A percentile compares a stretch with the other conserved stretches of the same genome.
Conservation (phyloP, 148 eudicot species). For the Cornus controversa region DNA sequence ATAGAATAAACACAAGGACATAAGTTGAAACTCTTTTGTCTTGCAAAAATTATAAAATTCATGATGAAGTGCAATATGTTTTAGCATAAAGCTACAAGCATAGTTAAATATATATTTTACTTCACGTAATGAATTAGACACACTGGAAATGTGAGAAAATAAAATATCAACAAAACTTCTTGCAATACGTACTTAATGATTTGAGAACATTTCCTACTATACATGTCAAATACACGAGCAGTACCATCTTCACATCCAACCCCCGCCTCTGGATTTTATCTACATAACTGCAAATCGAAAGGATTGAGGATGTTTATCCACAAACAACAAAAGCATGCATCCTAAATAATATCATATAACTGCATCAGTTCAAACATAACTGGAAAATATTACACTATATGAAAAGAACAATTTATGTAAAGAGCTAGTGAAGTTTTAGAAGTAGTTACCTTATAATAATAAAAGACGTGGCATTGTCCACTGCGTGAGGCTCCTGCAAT, state of each 20-base stretch:
- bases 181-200: conserved; percentile 56
- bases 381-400: not conserved
- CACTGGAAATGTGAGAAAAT: not conserved
- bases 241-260: conserved; percentile 89
- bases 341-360: not conserved
- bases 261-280: conserved; percentile 88
- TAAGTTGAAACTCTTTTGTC: too few species aligned
- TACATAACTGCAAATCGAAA: conserved; percentile 53
- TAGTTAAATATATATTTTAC: too few species aligned
- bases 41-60: too few species aligned
- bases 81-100: too few species aligned
- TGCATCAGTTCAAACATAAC: not conserved
- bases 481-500: too few species aligned
- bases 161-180: not conserved
- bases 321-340: not conserved
- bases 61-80: too few species aligned
- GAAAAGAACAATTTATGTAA: not conserved
- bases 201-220: conserved; percentile 69
- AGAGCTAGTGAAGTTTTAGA: not conserved
- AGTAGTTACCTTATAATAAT: not conserved
- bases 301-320: not conserved
- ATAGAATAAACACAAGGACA: too few species aligned
- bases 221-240: conserved; percentile 87
- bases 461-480: not conserved
- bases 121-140: not conserved